phyloP scores from a whole-genome alignment of 495 filamentous ascomycete species.

The Aspergillus leporis region DNA sequence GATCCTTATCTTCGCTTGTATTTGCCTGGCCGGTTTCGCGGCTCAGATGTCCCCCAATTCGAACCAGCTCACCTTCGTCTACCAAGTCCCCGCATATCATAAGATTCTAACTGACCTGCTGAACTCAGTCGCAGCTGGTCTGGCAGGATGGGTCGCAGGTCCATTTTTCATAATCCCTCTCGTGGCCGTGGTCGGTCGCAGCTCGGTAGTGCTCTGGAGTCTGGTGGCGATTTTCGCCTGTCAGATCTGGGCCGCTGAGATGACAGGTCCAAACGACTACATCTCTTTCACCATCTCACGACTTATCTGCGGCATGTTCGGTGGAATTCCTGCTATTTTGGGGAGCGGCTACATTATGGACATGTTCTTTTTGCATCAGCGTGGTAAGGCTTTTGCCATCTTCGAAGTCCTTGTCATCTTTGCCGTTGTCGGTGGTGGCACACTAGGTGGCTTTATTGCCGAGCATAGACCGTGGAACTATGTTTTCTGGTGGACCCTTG shows the following conservation, averaged over 20 bases:
- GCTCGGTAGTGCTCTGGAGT: constrained; percentile 47
- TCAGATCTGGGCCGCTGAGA: constrained; percentile 43
- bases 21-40: constrained; percentile 36
- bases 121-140: constrained; percentile 36
- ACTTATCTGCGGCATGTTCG: constrained; percentile 43
- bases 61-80: constrained; percentile 32
- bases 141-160: constrained; percentile 43
- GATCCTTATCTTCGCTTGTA: constrained; percentile 32
- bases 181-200: constrained; percentile 38
- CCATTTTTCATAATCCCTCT: constrained; percentile 46
- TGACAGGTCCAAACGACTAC: constrained; percentile 43
- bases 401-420: constrained; percentile 43
- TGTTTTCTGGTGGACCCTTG: constrained; percentile 55
- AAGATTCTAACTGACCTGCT: constrained; percentile 29
- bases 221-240: constrained; percentile 33
- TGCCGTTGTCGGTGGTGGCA: constrained; percentile 43
- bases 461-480: constrained; percentile 40
- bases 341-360: constrained; percentile 44
- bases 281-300: constrained; percentile 47
- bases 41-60: constrained; percentile 34
- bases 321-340: constrained; percentile 37
- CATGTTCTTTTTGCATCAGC: constrained; percentile 49
- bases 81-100: constrained; percentile 30
- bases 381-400: constrained; percentile 44
- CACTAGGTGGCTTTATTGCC: constrained; percentile 49